Evolutionary conservation across 129 eudicot genomes (phyloP).

Genomic region (Kitagawia praeruptora): DNA sequence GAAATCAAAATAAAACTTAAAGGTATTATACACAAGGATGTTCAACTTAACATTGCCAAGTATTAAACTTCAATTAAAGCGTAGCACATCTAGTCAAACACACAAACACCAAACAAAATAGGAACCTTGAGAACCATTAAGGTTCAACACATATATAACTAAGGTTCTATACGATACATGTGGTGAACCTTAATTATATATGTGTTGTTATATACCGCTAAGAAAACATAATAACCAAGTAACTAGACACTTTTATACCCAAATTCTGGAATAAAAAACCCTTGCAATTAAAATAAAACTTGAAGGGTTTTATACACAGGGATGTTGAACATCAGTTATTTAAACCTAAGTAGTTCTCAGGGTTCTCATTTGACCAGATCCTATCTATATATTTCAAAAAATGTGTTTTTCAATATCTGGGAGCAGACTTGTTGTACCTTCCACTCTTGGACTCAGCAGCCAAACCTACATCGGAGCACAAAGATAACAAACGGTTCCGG

Average conservation of each 20-base stretch:
- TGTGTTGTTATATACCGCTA: not conserved
- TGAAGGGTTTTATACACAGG: not conserved
- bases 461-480: slow-evolving; percentile 99
- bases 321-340: not conserved
- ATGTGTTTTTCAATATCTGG: not conserved
- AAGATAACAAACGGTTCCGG: slow-evolving; percentile 85
- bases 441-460: slow-evolving; percentile 98
- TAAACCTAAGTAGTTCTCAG: not conserved
- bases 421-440: slow-evolving; percentile 39
- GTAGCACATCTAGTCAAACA: not conserved
- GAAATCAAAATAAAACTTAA: too few relatives aligned
- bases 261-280: not conserved
- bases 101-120: too few relatives aligned
- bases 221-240: not conserved
- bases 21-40: not conserved
- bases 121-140: not conserved
- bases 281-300: not conserved
- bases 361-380: not conserved
- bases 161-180: not conserved
- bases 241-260: not conserved
- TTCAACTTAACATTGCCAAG: not conserved
- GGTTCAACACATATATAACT: not conserved
- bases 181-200: not conserved
- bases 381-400: not conserved
- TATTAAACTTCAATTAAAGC: not conserved